Percentiles rank a stretch among this genome's conserved stretches.
phyloP scores from a whole-genome alignment of 2,329 filamentous ascomycete species.

The Colletotrichum sp. region DNA sequence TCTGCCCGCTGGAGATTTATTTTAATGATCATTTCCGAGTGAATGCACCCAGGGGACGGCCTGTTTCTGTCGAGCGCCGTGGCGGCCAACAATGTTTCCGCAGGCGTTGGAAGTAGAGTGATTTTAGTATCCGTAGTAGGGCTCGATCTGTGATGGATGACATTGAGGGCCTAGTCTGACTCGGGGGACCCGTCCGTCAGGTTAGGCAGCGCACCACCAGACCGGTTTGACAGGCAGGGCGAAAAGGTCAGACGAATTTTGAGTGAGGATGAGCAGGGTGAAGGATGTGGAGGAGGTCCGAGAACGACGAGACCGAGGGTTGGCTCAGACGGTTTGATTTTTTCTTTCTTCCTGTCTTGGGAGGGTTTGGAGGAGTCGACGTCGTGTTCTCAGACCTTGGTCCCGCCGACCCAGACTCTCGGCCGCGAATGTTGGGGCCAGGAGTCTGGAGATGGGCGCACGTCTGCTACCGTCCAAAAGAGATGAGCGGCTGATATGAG shows the following conservation, averaged over 20 bases:
- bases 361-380: neutral
- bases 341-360: neutral
- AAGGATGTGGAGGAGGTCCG: slow-evolving; percentile 6
- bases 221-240: slow-evolving; percentile 13
- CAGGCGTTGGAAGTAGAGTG: slow-evolving; percentile 1
- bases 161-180: neutral
- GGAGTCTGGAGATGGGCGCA: neutral
- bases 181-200: slow-evolving; percentile 13
- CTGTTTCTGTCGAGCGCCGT: neutral
- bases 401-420: neutral
- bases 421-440: neutral
- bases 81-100: slow-evolving; percentile 10
- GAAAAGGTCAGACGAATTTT: slow-evolving; percentile 17
- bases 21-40: neutral
- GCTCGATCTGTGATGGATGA: neutral
- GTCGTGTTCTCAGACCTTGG: neutral
- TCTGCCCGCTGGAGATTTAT: neutral
- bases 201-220: slow-evolving; percentile 15
- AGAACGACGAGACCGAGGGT: neutral
- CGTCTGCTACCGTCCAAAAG: neutral
- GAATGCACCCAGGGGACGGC: neutral
- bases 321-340: neutral
- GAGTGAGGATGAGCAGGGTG: neutral
- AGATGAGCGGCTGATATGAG: neutral
- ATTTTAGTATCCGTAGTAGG: neutral